Conservation (phyloP, 1,284 basidiomycete genomes). For the Pyrrhoderma lamaoense region DNA sequence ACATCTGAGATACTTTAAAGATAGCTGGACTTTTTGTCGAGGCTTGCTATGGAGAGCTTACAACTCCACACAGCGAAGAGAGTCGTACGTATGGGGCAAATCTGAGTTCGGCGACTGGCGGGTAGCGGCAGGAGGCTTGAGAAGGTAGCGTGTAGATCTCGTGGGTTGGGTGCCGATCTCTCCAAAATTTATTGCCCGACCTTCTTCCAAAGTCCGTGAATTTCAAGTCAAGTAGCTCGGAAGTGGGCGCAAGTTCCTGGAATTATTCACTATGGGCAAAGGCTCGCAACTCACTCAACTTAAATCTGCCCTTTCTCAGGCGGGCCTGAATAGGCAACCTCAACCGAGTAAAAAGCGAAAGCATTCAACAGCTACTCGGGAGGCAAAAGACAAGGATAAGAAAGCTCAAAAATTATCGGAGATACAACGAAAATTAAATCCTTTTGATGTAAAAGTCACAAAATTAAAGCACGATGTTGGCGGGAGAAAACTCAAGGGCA, state of each 20-base stretch:
- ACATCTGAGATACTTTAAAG: constrained; percentile 36
- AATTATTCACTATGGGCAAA: constrained; percentile 42
- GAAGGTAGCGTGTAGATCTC: not conserved
- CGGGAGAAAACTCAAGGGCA: constrained; percentile 81
- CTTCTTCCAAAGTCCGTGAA: not conserved
- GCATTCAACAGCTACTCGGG: constrained; percentile 44
- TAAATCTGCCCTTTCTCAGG: constrained; percentile 72
- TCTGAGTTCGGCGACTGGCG: too few relatives aligned
- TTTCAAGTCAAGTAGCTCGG: too few relatives aligned
- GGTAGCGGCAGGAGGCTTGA: too few relatives aligned
- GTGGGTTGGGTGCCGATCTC: not conserved
- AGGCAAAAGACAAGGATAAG: constrained; percentile 68
- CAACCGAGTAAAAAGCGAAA: constrained; percentile 64
- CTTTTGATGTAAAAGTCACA: constrained; percentile 89
- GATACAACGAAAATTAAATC: constrained; percentile 83
- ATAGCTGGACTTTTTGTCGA: constrained; percentile 4
- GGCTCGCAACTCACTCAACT: constrained; percentile 84
- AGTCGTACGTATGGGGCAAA: too few relatives aligned
- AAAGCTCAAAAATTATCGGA: constrained; percentile 74
- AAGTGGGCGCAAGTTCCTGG: not conserved
- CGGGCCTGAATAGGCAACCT: constrained; percentile 61
- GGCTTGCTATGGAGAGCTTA: not conserved
- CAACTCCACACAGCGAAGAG: not conserved
- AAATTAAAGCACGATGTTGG: constrained; percentile 91
- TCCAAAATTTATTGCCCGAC: not conserved